phyloP scores from a whole-genome alignment of 371 early-diverging fungal genomes.

The Rhizomucor pusillus region DNA sequence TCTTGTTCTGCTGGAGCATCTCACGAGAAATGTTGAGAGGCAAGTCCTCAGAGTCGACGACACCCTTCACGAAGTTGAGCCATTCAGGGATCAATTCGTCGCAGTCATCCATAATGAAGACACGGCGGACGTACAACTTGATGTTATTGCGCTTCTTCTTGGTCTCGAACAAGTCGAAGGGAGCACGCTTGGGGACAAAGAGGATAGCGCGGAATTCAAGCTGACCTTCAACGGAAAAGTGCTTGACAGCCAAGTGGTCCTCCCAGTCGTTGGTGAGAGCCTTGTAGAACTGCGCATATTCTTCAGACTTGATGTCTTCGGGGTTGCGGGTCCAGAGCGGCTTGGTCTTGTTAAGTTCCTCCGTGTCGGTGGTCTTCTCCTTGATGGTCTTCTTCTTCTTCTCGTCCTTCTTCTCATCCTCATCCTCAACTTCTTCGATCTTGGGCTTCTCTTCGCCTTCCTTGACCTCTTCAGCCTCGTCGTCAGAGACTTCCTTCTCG shows the following conservation, averaged over 20 bases:
- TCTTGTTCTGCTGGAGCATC: slow-evolving; percentile 78
- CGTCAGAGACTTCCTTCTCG: slow-evolving; percentile 88
- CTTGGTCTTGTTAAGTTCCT: slow-evolving; percentile 71
- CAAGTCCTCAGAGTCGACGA: slow-evolving; percentile 84
- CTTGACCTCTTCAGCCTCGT: slow-evolving; percentile 66
- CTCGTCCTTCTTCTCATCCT: slow-evolving; percentile 75
- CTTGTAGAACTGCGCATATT: slow-evolving; percentile 86
- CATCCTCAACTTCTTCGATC: slow-evolving; percentile 49
- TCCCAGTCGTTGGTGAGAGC: slow-evolving; percentile 75
- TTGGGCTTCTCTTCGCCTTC: slow-evolving; percentile 59
- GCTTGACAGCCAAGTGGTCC: slow-evolving; percentile 67
- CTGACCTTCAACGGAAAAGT: slow-evolving; percentile 82
- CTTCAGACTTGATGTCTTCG: slow-evolving; percentile 67
- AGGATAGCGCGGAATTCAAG: slow-evolving; percentile 78
- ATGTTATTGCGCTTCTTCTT: slow-evolving; percentile 74
- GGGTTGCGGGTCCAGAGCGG: slow-evolving; percentile 89
- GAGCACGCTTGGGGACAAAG: slow-evolving; percentile 75
- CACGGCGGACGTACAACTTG: slow-evolving; percentile 83
- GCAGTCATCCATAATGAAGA: slow-evolving; percentile 89
- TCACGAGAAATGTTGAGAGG: slow-evolving; percentile 92
- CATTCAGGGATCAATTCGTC: slow-evolving; percentile 64
- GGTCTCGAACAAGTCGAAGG: slow-evolving; percentile 62
- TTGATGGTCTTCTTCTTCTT: slow-evolving; percentile 69
- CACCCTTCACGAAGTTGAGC: slow-evolving; percentile 67
- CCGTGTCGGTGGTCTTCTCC: slow-evolving; percentile 48